A percentile compares a stretch with the other conserved stretches of the same genome.
phyloP scores from a whole-genome alignment of 2,329 filamentous ascomycete genomes.

The Colletotrichum melonis region DNA sequence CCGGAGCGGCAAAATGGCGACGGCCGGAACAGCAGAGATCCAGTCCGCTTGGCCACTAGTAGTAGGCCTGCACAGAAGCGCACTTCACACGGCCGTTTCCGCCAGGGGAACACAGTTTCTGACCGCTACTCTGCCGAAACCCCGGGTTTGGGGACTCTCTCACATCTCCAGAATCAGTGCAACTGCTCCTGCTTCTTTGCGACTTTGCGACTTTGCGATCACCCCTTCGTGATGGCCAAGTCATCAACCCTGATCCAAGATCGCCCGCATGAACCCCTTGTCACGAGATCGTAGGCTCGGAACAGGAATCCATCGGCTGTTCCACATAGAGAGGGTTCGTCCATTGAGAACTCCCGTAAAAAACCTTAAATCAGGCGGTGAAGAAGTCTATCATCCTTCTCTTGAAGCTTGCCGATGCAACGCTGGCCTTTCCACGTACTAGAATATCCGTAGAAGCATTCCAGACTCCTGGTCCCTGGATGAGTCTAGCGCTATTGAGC shows the following conservation, averaged over 20 bases:
- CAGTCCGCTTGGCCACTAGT: not conserved
- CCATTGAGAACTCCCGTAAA: not conserved
- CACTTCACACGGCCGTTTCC: not conserved
- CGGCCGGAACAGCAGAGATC: not conserved
- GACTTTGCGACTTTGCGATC: not conserved
- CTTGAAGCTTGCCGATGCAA: not conserved
- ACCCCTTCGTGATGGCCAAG: not conserved
- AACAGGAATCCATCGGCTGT: not conserved
- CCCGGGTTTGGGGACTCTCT: not conserved
- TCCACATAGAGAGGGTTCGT: not conserved
- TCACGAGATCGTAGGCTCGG: slow-evolving; percentile 8
- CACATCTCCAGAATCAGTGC: not conserved
- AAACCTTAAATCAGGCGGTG: slow-evolving; percentile 4
- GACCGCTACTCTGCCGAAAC: slow-evolving; percentile 9
- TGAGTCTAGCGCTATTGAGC: slow-evolving; percentile 20
- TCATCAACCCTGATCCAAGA: not conserved
- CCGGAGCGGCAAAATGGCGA: not conserved
- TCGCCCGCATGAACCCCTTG: slow-evolving; percentile 9
- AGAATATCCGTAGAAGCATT: not conserved
- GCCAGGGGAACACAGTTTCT: not conserved
- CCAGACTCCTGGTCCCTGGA: not conserved
- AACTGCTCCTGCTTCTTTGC: not conserved
- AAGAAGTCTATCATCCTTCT: not conserved
- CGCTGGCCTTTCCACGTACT: not conserved
- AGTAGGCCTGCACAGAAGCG: not conserved